phyloP scores from a whole-genome alignment of 768 basidiomycete species.

The Pulveroboletus sp. region DNA sequence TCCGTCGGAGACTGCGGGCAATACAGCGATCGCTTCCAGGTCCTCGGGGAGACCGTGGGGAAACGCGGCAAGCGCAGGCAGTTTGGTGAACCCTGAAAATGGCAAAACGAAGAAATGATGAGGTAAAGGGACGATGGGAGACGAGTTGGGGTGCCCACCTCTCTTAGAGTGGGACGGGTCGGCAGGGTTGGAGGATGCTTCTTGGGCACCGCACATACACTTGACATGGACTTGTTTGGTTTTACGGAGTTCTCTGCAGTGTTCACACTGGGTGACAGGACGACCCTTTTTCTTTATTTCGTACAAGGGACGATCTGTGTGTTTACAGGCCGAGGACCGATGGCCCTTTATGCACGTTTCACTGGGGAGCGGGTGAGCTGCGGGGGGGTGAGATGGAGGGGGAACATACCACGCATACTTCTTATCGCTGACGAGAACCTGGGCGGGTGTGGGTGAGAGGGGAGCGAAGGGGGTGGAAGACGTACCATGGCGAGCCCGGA shows the following conservation, averaged over 20 bases:
- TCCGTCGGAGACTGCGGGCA: conserved; percentile 42
- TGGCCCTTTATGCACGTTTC: conserved; percentile 95
- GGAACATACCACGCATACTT: conserved; percentile 78
- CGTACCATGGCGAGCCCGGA: conserved; percentile 44
- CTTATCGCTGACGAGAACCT: conserved; percentile 71
- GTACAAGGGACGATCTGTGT: conserved; percentile 82
- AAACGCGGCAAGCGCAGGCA: conserved; percentile 71
- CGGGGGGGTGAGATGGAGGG: conserved; percentile 5
- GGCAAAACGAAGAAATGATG: conserved; percentile 38
- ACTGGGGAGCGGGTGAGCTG: conserved; percentile 37
- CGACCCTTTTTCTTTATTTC: conserved; percentile 70
- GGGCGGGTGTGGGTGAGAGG: conserved; percentile 5
- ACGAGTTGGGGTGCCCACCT: conserved; percentile 47
- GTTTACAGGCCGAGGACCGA: conserved; percentile 83
- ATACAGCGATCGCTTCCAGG: conserved; percentile 49
- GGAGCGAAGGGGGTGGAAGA: conserved; percentile 4
- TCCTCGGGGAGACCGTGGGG: conserved; percentile 71
- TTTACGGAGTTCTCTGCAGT: conserved; percentile 46
- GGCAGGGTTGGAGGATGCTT: conserved; percentile 20
- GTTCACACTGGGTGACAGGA: conserved; percentile 52
- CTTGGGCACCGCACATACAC: conserved; percentile 41
- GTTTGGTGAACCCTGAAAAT: conserved; percentile 49
- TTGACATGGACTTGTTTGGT: conserved; percentile 44
- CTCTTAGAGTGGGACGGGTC: conserved; percentile 47
- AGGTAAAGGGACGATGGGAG: background rate